Evolutionary conservation across 2,329 filamentous ascomycete species (phyloP), one percentile per base, ranked within the genome.

Genomic region (Ceratocystis colombiana): DNA sequence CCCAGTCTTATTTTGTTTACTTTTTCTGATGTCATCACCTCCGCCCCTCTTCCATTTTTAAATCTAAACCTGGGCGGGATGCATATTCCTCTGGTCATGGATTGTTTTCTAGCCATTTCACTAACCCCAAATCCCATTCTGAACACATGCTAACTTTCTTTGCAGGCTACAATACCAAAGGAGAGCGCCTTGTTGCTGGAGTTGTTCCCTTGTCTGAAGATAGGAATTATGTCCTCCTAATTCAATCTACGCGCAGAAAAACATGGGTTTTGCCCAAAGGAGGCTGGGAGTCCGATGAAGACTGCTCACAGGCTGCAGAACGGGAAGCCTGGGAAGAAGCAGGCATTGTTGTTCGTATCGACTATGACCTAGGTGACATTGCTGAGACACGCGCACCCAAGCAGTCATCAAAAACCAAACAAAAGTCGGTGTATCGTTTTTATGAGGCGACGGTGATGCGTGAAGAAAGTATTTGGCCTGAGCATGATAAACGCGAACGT

Each of bases 241-340:
- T 97, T 72, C 91, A 96, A 79, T 96, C 91, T 65, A 93, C 89
- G 64, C 85, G 90, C 70, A 87, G 91, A 72, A 90, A 90, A 75
- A 90, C 89, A 72, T 99, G 94, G 94, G 94, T 99, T 55, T 82
- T 99, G 68, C 94, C 94, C 68, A 99, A 99, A 76, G 94, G 94
- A 73, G 94, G 94, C 68, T 99, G 94, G 92, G 94, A 99, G 76
- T 88, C 86, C 44, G 94, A 99, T 76, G 94, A 99, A 78, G 84
- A 87, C 69, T 94, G 89, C 69, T 85, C 88, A 69, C 84, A 93
- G 74, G 89, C 94, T 67, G 94, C 94, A 66, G 77, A 88, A 80
- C 80, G 94, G 71, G 94, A 99, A 77, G 94, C 94, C 68, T 97
- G 94, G 94, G 94, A 97, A 79, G 94, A 97, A 78, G 94, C 92